Conservation (phyloP, 2,329 filamentous ascomycete species). For the Aspergillus vadensis region DNA sequence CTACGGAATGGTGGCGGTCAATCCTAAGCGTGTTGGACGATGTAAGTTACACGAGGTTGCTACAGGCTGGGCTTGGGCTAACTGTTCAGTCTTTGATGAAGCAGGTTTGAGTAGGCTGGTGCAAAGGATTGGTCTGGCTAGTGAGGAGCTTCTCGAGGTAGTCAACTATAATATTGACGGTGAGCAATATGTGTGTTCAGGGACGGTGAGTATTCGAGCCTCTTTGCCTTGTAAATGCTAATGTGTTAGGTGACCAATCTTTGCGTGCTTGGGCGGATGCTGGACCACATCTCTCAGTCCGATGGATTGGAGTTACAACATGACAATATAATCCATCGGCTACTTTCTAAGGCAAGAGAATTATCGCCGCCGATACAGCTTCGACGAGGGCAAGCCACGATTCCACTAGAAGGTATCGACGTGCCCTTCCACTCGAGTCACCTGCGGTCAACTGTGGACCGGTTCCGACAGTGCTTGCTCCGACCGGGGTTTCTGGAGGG, state of each 20-base stretch:
- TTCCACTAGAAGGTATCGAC: constrained; percentile 81
- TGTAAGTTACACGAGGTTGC: constrained; percentile 10
- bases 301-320: background rate
- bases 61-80: background rate
- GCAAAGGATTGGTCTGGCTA: constrained; percentile 85
- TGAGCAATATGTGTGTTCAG: constrained; percentile 67
- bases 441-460: constrained; percentile 92
- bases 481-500: constrained; percentile 20
- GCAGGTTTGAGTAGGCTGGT: constrained; percentile 91
- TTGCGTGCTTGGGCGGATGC: constrained; percentile 19
- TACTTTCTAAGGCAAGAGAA: constrained; percentile 71
- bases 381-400: constrained; percentile 91
- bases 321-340: constrained; percentile 35
- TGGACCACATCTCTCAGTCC: constrained; percentile 17
- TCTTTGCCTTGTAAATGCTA: background rate
- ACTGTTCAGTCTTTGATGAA: constrained; percentile 93
- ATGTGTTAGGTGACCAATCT: constrained; percentile 17
- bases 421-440: constrained; percentile 98
- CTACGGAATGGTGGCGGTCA: constrained; percentile 24
- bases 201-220: constrained; percentile 48
- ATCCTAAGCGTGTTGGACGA: constrained; percentile 21
- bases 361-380: constrained; percentile 77
- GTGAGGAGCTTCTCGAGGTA: constrained; percentile 91
- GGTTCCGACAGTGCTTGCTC: constrained; percentile 84
- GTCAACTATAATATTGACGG: constrained; percentile 83